Evolutionary conservation across 1,139 yeast species (phyloP), one percentile per base, ranked within the genome.

Genomic region (Magnusiomyces suaveolens): DNA sequence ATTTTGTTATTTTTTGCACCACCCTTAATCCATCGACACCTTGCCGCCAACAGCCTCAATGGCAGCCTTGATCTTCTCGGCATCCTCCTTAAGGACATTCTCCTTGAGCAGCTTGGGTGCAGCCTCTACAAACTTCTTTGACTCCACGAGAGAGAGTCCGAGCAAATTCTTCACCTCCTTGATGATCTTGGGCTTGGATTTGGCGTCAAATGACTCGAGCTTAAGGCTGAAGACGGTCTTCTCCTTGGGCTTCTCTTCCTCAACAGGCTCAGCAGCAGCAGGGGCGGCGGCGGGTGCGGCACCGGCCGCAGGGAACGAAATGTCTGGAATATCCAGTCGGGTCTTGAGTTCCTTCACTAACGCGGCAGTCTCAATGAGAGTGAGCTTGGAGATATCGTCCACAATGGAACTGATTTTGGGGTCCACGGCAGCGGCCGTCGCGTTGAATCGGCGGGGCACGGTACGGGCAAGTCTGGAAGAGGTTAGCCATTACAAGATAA

Each of bases 1-100:
- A n/a, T n/a, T n/a, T n/a, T n/a, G n/a, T n/a, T n/a, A n/a, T n/a
- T n/a, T n/a, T n/a, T n/a, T n/a, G n/a, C 33, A 29, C 6, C 33
- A 29, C 25, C 63, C 57, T 75, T 82, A 92, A 77, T 92, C 98
- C 72, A 92, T 77, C 58, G 81, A 66, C 66, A 92, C 79, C 80
- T 92, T 92, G 63, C 96, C 98, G 69, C 98, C 98, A 66, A 89
- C 81, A 57, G 83, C 95, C 76, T 92, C 98, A 69, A 94, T 79
- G 59, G 96, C 83, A 61, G 87, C 79, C 79, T 92, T 92, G 71
- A 92, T 87, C 80, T 87, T 86, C 65, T 87, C 95, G 60, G 94
- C 94, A 66, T 86, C 95, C 69, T 86, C 95, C 77, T 87, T 86
- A 59, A 89, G 82, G 57, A 86, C 87, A 63, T 84, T 84, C 65